Evolutionary conservation across 306 rosid species (phyloP).

Genomic region (Dryas drummondii): DNA sequence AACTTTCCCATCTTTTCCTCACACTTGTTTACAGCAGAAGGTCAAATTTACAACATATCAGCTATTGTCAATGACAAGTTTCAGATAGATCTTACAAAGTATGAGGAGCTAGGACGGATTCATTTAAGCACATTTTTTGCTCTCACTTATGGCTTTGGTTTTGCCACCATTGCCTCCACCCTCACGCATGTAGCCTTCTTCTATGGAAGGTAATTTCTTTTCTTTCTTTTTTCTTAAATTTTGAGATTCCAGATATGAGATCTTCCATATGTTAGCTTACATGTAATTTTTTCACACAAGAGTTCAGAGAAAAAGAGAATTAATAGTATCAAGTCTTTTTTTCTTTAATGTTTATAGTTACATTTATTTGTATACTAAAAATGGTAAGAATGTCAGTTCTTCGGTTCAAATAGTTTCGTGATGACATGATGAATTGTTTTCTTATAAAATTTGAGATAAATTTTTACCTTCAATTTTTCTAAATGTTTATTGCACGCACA

Average conservation of each 20-base stretch:
- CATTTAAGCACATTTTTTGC: conserved; percentile 64
- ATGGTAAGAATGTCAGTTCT: too few relatives aligned
- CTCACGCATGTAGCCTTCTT: conserved; percentile 67
- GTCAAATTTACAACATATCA: conserved; percentile 52
- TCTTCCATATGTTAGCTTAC: too few relatives aligned
- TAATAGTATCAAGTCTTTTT: too few relatives aligned
- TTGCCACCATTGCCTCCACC: conserved; percentile 76
- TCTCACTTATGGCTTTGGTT: conserved; percentile 73
- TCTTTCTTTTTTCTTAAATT: neutral
- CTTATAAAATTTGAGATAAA: too few relatives aligned
- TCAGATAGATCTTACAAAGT: conserved; percentile 45
- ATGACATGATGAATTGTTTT: too few relatives aligned
- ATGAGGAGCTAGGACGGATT: conserved; percentile 58
- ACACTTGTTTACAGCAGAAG: conserved; percentile 60
- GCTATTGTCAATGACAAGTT: conserved; percentile 64
- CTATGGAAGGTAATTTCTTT: conserved; percentile 62
- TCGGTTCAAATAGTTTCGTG: neutral
- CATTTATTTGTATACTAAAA: too few relatives aligned
- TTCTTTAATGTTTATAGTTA: too few relatives aligned
- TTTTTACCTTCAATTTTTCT: neutral
- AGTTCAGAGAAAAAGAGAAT: neutral
- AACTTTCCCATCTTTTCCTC: conserved; percentile 76
- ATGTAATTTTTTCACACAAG: neutral
- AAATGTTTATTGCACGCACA: neutral
- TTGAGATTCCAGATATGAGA: neutral